Evolutionary conservation across 1,139 yeast genomes (phyloP).

Genomic region (Geotrichum klebahnii): DNA sequence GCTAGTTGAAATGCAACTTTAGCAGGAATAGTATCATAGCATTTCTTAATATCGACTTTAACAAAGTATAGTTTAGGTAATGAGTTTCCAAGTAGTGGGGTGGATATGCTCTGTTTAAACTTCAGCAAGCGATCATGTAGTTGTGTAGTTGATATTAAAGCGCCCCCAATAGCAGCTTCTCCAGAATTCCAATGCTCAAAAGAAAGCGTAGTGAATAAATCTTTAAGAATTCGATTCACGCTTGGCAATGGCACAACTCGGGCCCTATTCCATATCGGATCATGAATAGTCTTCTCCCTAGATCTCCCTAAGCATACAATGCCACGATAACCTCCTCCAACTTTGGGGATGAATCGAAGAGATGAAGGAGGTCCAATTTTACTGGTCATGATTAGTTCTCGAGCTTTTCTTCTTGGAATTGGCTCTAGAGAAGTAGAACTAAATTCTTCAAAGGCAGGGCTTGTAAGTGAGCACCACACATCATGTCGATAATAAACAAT

Average conservation of each 20-base stretch:
- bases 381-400: neutral
- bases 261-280: neutral
- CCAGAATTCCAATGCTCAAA: conserved; percentile 29
- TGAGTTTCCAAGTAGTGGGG: neutral
- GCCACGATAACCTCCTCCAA: conserved; percentile 29
- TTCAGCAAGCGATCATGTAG: conserved; percentile 23
- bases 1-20: conserved; percentile 39
- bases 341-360: conserved; percentile 33
- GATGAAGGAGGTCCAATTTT: conserved; percentile 23
- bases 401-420: conserved; percentile 7
- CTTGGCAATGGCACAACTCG: conserved; percentile 15
- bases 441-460: conserved; percentile 25
- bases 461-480: conserved; percentile 52
- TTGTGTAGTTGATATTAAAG: conserved; percentile 22
- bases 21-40: conserved; percentile 74
- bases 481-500: conserved; percentile 55
- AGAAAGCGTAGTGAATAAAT: conserved; percentile 27
- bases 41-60: conserved; percentile 73
- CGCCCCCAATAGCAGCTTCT: conserved; percentile 12
- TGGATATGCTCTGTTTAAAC: conserved; percentile 22
- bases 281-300: conserved; percentile 3
- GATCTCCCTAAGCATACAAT: conserved; percentile 30
- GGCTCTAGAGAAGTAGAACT: conserved; percentile 10
- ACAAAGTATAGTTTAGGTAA: conserved; percentile 49
- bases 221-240: conserved; percentile 33